Conservation (phyloP, 2,329 filamentous ascomycete genomes). For the Aspergillus hortae region DNA sequence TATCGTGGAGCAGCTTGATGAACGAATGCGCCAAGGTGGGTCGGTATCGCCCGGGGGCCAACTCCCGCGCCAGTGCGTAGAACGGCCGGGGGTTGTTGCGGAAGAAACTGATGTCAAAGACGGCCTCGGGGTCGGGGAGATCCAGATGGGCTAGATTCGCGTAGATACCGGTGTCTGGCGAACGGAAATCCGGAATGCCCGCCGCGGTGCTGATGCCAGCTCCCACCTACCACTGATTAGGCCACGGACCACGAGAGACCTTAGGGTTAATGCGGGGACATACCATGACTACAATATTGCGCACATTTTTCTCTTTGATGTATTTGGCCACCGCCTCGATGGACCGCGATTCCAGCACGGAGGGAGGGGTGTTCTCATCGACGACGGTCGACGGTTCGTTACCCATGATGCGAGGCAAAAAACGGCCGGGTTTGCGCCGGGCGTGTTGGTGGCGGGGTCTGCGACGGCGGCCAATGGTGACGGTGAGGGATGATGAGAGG, state of each 20-base stretch:
- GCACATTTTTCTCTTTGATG: conserved; percentile 66
- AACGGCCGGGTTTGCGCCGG: conserved; percentile 12
- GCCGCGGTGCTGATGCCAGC: conserved; percentile 65
- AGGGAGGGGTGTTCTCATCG: conserved; percentile 61
- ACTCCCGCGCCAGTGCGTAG: conserved; percentile 84
- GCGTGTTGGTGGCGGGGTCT: conserved; percentile 19
- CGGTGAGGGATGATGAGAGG: background rate
- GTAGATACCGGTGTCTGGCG: conserved; percentile 89
- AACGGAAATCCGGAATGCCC: conserved; percentile 87
- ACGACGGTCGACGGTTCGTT: conserved; percentile 72
- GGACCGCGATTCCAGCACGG: conserved; percentile 64
- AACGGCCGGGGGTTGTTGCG: conserved; percentile 79
- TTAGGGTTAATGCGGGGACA: conserved; percentile 13
- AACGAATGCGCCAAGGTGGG: conserved; percentile 91
- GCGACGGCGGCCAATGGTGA: conserved; percentile 21
- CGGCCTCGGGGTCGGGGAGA: conserved; percentile 83
- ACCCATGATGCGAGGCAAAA: conserved; percentile 60
- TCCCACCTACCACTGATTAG: conserved; percentile 56
- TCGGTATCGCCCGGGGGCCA: conserved; percentile 84
- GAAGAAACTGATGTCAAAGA: conserved; percentile 93
- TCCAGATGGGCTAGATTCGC: conserved; percentile 83
- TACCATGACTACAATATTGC: conserved; percentile 76
- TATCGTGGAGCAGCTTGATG: conserved; percentile 74
- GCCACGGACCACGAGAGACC: background rate
- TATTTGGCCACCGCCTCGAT: conserved; percentile 74